A percentile compares a stretch with the other conserved stretches of the same genome.
Conservation (phyloP, 2,329 filamentous ascomycete genomes). For the Aspergillus versicolor region DNA sequence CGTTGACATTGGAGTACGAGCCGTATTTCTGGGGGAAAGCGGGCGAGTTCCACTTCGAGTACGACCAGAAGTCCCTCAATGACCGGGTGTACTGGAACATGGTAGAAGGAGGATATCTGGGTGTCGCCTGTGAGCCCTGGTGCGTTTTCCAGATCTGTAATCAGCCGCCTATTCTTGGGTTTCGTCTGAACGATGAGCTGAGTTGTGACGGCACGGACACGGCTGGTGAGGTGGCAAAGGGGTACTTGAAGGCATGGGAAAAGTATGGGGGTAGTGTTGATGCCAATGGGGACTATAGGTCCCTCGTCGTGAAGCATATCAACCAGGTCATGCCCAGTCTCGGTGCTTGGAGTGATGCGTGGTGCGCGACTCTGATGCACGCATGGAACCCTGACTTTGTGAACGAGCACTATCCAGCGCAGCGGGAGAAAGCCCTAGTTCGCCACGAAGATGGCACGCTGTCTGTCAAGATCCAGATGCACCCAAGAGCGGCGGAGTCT, state of each 20-base stretch:
- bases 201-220: background rate
- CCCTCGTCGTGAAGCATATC: background rate
- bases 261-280: background rate
- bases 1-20: constrained; percentile 1
- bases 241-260: constrained; percentile 4
- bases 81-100: constrained; percentile 7
- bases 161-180: constrained; percentile 2
- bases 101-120: background rate
- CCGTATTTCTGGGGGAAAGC: background rate
- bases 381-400: constrained; percentile 6
- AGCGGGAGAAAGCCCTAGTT: background rate
- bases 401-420: background rate
- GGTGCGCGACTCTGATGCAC: constrained; percentile 1
- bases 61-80: constrained; percentile 1
- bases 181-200: constrained; percentile 1
- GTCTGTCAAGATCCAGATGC: background rate
- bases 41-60: background rate
- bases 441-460: background rate
- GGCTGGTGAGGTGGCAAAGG: background rate
- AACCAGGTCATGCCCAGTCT: background rate
- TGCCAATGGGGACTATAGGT: background rate
- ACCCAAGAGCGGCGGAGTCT: no score
- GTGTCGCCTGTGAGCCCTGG: constrained; percentile 1
- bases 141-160: constrained; percentile 8
- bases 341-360: background rate